Conservation (phyloP, 2,329 filamentous ascomycete species). For the Pseudogymnoascus sp. region DNA sequence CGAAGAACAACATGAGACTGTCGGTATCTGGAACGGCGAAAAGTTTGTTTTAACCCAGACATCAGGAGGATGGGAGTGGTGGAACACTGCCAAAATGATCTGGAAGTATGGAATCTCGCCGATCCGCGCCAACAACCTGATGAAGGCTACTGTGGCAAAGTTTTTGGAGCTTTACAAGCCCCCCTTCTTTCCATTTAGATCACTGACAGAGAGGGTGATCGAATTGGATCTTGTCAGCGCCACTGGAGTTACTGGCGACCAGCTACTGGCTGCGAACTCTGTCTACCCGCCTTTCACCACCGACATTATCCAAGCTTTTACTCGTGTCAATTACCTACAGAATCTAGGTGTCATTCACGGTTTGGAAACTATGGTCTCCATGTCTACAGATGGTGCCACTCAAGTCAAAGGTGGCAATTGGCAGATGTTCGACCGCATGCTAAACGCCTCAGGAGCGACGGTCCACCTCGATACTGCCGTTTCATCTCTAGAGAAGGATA, state of each 20-base stretch:
- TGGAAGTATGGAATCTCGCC: conserved; percentile 83
- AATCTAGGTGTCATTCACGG: conserved; percentile 84
- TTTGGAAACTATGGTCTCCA: conserved; percentile 78
- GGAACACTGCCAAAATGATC: conserved; percentile 69
- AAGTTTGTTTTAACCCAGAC: conserved; percentile 62
- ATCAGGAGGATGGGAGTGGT: conserved; percentile 60
- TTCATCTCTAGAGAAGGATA: conserved; percentile 46
- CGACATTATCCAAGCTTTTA: conserved; percentile 84
- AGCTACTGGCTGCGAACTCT: conserved; percentile 61
- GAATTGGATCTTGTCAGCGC: conserved; percentile 59
- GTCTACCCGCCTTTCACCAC: conserved; percentile 55
- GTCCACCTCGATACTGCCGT: conserved; percentile 64
- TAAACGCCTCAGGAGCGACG: conserved; percentile 54
- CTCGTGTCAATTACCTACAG: conserved; percentile 89
- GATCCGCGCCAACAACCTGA: conserved; percentile 62
- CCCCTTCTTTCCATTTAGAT: conserved; percentile 78
- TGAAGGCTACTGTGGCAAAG: conserved; percentile 60
- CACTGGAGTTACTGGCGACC: conserved; percentile 65
- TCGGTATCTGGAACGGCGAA: conserved; percentile 81
- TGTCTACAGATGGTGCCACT: conserved; percentile 80
- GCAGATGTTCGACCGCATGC: conserved; percentile 84
- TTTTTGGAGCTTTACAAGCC: conserved; percentile 76
- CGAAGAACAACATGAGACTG: conserved; percentile 33
- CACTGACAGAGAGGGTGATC: conserved; percentile 60
- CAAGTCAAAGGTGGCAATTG: conserved; percentile 81